These are phyloP conservation scores for Tuber umbilicatum DNA, from an alignment of 495 filamentous ascomycete genomes.

Conservation along the genomic window DNA sequence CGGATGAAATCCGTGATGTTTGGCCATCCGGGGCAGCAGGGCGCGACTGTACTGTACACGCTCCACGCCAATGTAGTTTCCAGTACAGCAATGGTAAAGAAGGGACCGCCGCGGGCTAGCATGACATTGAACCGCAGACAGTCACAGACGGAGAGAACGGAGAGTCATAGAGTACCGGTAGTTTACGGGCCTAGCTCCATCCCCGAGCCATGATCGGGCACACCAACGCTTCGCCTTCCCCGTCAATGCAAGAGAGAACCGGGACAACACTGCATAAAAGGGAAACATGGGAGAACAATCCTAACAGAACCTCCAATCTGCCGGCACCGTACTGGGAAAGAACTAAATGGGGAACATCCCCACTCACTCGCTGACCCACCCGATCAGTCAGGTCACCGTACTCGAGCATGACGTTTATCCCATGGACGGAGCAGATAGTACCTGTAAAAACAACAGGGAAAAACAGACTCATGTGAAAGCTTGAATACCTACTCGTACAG, in stretches of 20 bases:
- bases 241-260: background rate
- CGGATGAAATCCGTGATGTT: too few relatives aligned
- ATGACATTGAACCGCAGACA: background rate
- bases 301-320: background rate
- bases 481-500: background rate
- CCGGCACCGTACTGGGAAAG: background rate
- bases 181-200: background rate
- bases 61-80: background rate
- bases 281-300: background rate
- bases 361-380: background rate
- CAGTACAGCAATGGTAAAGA: background rate
- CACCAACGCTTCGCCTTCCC: background rate
- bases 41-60: too few relatives aligned
- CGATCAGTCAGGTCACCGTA: background rate
- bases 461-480: background rate
- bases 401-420: background rate
- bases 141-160: background rate
- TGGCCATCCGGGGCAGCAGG: too few relatives aligned
- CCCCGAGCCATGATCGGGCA: background rate
- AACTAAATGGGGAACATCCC: background rate
- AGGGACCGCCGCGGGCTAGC: background rate
- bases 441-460: background rate
- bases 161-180: too few relatives aligned
- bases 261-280: background rate
- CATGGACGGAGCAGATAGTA: too few relatives aligned